phyloP scores from a whole-genome alignment of 768 basidiomycete genomes.

The Leccinum subgranulosum region DNA sequence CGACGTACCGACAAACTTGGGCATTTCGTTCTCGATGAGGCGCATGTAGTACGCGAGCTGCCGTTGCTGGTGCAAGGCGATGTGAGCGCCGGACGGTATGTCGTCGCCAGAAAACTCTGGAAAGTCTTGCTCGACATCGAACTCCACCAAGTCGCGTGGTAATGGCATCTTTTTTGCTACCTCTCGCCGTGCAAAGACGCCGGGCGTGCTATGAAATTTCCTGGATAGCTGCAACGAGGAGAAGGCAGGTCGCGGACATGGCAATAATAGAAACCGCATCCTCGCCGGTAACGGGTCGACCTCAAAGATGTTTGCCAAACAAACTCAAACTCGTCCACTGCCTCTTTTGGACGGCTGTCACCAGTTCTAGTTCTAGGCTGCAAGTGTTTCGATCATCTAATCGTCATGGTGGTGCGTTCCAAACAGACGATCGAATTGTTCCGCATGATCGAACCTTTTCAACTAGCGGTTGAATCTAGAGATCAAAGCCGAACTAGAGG shows the following conservation, averaged over 20 bases:
- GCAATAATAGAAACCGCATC: constrained; percentile 20
- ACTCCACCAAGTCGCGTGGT: constrained; percentile 35
- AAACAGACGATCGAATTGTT: not conserved
- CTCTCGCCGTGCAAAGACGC: constrained; percentile 14
- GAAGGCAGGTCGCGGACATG: constrained; percentile 14
- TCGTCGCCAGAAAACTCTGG: constrained; percentile 46
- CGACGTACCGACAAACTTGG: constrained; percentile 74
- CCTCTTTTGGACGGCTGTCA: no score
- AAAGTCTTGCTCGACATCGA: constrained; percentile 36
- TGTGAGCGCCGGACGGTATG: constrained; percentile 65
- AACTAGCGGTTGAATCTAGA: constrained; percentile 56
- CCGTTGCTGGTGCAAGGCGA: constrained; percentile 70
- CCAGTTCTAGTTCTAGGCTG: no score
- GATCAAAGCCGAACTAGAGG: constrained; percentile 79
- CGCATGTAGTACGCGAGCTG: constrained; percentile 75
- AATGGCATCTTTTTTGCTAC: constrained; percentile 32
- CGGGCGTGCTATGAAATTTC: constrained; percentile 25
- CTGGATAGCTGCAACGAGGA: constrained; percentile 13
- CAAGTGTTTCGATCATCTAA: not conserved
- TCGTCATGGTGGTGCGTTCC: constrained; percentile 51
- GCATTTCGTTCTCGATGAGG: constrained; percentile 86
- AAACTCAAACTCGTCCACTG: constrained; percentile 19
- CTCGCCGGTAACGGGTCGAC: not conserved
- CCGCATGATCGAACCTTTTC: not conserved
- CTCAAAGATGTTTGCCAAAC: constrained; percentile 17